These are phyloP conservation scores for Sporothrix euskadiensis DNA, from an alignment of 2,329 filamentous ascomycete species.

Conservation along the genomic window DNA sequence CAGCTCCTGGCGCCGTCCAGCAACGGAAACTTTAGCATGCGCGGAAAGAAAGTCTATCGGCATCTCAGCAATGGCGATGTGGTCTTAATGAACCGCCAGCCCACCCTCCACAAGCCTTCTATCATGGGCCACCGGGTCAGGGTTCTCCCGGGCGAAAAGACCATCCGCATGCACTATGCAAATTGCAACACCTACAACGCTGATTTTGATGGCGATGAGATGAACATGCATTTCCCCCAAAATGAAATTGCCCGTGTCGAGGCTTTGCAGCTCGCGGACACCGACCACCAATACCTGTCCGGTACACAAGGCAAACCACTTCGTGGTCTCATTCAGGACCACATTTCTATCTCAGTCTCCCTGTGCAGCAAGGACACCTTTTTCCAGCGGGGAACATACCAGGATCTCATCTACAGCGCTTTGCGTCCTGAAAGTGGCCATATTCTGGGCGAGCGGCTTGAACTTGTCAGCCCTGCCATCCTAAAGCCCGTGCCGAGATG, in stretches of 20 bases:
- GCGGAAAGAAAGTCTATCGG: constrained; percentile 94
- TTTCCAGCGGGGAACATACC: constrained; percentile 83
- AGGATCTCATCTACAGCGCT: constrained; percentile 89
- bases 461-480: constrained; percentile 77
- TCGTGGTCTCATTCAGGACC: constrained; percentile 95
- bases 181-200: constrained; percentile 99
- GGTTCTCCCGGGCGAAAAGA: constrained; percentile 91
- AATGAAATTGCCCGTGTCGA: constrained; percentile 93
- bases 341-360: constrained; percentile 90
- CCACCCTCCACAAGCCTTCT: constrained; percentile 95
- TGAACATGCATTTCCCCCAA: constrained; percentile 99
- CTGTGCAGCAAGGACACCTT: constrained; percentile 90
- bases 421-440: constrained; percentile 88
- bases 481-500: constrained; percentile 79
- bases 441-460: constrained; percentile 77
- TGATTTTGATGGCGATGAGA: constrained; percentile 98
- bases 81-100: constrained; percentile 97
- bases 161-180: constrained; percentile 98
- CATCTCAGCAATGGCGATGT: constrained; percentile 96
- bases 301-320: constrained; percentile 91
- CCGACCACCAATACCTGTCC: constrained; percentile 95
- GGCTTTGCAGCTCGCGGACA: constrained; percentile 89
- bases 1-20: constrained; percentile 85
- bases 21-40: constrained; percentile 68
- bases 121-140: constrained; percentile 98